Evolutionary conservation across 176 grass and related monocot genomes (phyloP).

Genomic region (Dactylis glomerata): DNA sequence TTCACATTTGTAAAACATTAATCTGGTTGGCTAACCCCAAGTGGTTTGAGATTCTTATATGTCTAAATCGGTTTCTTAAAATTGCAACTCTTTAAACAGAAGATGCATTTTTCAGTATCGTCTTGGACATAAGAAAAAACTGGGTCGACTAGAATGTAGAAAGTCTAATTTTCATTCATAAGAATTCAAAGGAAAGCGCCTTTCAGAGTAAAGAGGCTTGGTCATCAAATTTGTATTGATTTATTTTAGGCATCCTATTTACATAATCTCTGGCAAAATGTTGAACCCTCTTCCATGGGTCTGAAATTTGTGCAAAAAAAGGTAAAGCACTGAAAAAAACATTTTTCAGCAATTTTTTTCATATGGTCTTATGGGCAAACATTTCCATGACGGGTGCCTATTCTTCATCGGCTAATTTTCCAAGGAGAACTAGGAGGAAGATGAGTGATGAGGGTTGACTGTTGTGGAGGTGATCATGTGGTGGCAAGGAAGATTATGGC

Average conservation of each 20-base stretch:
- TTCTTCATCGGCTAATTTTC: too few relatives aligned
- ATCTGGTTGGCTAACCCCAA: not conserved
- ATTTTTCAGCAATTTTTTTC: too few relatives aligned
- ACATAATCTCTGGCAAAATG: not conserved
- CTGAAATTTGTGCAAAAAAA: too few relatives aligned
- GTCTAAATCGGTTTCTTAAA: not conserved
- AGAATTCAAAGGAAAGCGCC: not conserved
- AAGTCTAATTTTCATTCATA: not conserved
- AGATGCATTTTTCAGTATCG: not conserved
- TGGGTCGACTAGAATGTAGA: not conserved
- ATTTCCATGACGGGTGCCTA: too few relatives aligned
- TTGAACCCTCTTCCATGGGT: too few relatives aligned
- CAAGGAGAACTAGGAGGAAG: too few relatives aligned
- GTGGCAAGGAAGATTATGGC: too few relatives aligned
- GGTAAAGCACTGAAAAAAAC: too few relatives aligned
- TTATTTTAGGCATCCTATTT: not conserved
- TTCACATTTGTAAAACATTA: not conserved
- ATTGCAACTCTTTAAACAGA: not conserved
- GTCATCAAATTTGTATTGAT: not conserved
- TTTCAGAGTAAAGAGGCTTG: not conserved
- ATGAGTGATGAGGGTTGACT: too few relatives aligned
- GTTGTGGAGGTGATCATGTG: too few relatives aligned
- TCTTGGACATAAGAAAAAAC: not conserved
- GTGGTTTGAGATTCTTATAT: not conserved
- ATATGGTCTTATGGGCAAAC: too few relatives aligned